Conservation (phyloP, 768 basidiomycete genomes). For the Lanmaoa rubissima region DNA sequence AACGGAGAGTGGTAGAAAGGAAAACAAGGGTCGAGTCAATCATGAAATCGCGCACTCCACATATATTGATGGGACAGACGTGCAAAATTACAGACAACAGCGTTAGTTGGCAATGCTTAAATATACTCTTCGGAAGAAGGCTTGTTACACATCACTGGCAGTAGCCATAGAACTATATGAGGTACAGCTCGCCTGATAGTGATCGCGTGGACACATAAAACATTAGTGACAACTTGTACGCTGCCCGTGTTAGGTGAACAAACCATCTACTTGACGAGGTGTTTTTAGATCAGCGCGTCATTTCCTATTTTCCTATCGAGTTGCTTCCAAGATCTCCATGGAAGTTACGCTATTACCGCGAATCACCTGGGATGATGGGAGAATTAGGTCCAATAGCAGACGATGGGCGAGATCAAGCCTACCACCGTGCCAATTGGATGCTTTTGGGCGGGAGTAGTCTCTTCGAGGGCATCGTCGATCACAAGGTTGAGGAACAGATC, state of each 20-base stretch:
- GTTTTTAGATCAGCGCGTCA: background rate
- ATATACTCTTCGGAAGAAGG: background rate
- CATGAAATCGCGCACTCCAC: too few species aligned
- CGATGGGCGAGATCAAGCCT: slow-evolving; percentile 33
- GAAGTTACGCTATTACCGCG: slow-evolving; percentile 96
- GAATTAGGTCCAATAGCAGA: background rate
- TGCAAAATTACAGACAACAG: slow-evolving; percentile 1
- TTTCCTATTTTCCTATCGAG: slow-evolving; percentile 31
- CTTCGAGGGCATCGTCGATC: slow-evolving; percentile 93
- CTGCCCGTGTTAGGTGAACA: background rate
- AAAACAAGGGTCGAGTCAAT: too few species aligned
- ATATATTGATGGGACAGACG: background rate
- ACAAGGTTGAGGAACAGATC: slow-evolving; percentile 99
- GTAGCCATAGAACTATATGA: background rate
- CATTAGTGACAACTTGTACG: slow-evolving; percentile 1
- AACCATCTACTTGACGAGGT: slow-evolving; percentile 8
- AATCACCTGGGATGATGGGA: slow-evolving; percentile 64
- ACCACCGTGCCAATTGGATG: slow-evolving; percentile 92
- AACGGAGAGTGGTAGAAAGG: too few species aligned
- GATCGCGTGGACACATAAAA: background rate
- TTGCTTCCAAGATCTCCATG: slow-evolving; percentile 84
- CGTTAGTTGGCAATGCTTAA: background rate
- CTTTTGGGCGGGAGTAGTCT: slow-evolving; percentile 85
- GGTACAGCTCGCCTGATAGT: slow-evolving; percentile 6
- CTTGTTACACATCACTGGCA: slow-evolving; percentile 1